Conservation (phyloP, 78 protist genomes). For the Monosiga brevicollis region DNA sequence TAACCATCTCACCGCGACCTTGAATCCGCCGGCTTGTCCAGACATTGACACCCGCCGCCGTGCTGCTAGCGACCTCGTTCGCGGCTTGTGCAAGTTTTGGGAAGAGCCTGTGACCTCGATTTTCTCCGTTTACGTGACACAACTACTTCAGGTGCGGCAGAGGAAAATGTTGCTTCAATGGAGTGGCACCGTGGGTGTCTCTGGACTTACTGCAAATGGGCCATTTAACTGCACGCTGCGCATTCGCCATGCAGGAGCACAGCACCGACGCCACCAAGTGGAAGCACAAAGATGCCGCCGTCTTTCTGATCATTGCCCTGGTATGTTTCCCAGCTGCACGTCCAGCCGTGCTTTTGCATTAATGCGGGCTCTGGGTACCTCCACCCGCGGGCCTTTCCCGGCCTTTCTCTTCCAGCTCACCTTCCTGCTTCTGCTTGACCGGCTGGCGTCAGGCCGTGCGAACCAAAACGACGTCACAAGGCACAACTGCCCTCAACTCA, state of each 20-base stretch:
- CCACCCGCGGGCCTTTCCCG: no score
- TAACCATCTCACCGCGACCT: no score
- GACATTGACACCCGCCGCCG: conserved; percentile 71
- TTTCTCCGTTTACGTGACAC: conserved; percentile 33
- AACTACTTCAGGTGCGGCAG: conserved; percentile 32
- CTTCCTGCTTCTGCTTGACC: no score
- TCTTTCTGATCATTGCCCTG: conserved; percentile 57
- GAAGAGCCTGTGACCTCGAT: conserved; percentile 38
- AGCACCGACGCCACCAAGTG: conserved; percentile 26
- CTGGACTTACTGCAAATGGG: no score
- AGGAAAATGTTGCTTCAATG: no score
- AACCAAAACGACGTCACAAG: not conserved
- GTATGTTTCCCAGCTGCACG: no score
- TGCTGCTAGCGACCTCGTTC: conserved; percentile 51
- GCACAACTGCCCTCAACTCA: conserved; percentile 30
- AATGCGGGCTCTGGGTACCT: no score
- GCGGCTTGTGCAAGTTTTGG: conserved; percentile 37
- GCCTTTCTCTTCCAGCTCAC: no score
- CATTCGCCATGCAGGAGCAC: no score
- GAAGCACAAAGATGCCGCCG: conserved; percentile 65
- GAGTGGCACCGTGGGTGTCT: no score
- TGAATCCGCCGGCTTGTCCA: not conserved
- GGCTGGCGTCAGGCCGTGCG: conserved; percentile 28
- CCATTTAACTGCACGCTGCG: no score
- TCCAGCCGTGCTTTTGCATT: no score